Evolutionary conservation across 306 rosid genomes (phyloP).

Genomic region (Gastrolobium bilobum): DNA sequence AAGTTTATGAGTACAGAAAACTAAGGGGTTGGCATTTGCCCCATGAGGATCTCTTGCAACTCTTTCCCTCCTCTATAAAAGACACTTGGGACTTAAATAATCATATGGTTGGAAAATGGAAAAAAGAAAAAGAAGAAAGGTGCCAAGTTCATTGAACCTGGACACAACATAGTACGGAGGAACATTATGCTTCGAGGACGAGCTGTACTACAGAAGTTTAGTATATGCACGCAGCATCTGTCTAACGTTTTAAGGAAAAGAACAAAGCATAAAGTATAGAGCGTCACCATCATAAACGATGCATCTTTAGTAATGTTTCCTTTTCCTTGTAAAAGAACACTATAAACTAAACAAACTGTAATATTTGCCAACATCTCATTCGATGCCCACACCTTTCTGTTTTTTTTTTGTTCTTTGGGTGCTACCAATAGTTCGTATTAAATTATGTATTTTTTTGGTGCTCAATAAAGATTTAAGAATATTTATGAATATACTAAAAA

Average conservation of each 20-base stretch:
- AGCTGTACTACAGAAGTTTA: constrained; percentile 45
- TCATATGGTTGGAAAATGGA: constrained; percentile 27
- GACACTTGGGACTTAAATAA: constrained; percentile 37
- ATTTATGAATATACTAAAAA: constrained; percentile 8
- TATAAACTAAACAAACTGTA: neutral
- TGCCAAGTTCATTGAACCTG: constrained; percentile 64
- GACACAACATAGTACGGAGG: constrained; percentile 31
- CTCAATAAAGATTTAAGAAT: constrained; percentile 37
- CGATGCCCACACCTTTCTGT: neutral
- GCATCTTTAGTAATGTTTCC: constrained; percentile 33
- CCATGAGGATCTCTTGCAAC: constrained; percentile 32
- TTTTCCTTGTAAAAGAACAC: constrained; percentile 13
- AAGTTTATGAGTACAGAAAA: too few species aligned
- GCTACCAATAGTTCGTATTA: neutral
- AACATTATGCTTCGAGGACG: constrained; percentile 14
- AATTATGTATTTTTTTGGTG: neutral
- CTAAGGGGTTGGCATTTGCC: too few species aligned
- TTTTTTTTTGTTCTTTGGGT: constrained; percentile 12
- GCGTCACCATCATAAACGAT: constrained; percentile 40
- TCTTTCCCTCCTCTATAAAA: constrained; percentile 10
- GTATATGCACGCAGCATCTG: constrained; percentile 46
- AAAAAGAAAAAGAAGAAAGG: neutral
- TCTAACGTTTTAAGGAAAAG: constrained; percentile 30
- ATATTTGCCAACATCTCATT: constrained; percentile 13
- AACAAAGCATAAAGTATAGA: constrained; percentile 47